Base-by-base conservation (phyloP, 345 rosid species). In the Gossypium stocksii region DNA sequence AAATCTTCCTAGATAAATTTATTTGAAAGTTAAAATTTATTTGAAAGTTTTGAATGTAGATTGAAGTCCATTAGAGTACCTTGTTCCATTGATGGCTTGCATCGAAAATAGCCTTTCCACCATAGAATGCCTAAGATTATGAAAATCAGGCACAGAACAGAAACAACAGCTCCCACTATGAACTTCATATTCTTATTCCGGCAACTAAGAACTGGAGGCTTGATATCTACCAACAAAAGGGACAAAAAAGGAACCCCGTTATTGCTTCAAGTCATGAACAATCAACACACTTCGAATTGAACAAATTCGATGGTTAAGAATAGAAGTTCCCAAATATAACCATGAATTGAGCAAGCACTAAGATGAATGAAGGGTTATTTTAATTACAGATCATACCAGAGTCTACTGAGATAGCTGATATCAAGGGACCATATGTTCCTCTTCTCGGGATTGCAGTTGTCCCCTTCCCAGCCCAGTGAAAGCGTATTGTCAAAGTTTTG, bases 381-480 rank as follows among this genome's bases (percentile, higher is more conserved):
- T n/a, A 8, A 19, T 2, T 1, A 56, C 11, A 23, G 56, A 14
- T 67, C 81, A 76, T 74, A 83, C 88, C 79, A 3, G 76, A 71
- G 3, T 62, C 76, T 70, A 83, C 80, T 45, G 87, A 83, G 63
- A 87, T 82, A 51, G 87, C 88, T 3, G 90, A 85, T 51, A 86
- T 84, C 54, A 84, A 46, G 12, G 89, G 83, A 41, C 89, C 89
- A 76, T 82, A 84, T 14, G 59, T 57, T 68, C 86, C 86, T 11
- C 89, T 75, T 1, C 0, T 11, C 1, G 89, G 89, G 17, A 67
- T 74, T 57, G 16, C 15, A 0, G 85, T 71, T 34, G 89, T 84
- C 75, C 89, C 87, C 74, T 76, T 84, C 15, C 89, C 89, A 12
- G 87, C 80, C 80, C 81, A 86, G 46, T 82, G 59, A 52, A 86